Evolutionary conservation across 2,329 filamentous ascomycete genomes (phyloP), one percentile per base, ranked within the genome.

Genomic region (Phyllosticta ampelicida): DNA sequence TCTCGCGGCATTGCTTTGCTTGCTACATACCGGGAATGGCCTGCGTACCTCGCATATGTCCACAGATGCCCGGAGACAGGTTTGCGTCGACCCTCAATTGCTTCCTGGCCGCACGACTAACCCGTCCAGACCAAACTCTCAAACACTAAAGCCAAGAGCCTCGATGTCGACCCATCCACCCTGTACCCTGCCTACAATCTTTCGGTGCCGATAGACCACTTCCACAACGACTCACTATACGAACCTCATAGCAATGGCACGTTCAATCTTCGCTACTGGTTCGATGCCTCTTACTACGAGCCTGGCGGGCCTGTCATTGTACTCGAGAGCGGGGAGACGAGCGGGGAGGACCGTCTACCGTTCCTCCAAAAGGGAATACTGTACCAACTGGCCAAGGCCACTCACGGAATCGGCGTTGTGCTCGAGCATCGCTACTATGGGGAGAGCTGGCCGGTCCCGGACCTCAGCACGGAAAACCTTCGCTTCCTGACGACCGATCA

Each of bases 371-470:
- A 94, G 68, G 90, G 90, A 55, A 86, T 95, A 55, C 77, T 89
- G 0, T 78, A 84, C 36, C 80, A 89, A 62, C 77, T 95, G 18
- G 80, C 86, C 3, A 75, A 85, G 64, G 86, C 86, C 0, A 89
- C 86, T 0, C 75, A 84, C 59, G 90, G 90, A 1, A 73, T 95
- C 23, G 89, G 85, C 2, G 86, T 95, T 2, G 81, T 95, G 52
- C 79, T 95, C 2, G 90, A 95, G 74, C 90, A 95, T 67, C 83
- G 90, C 28, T 95, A 95, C 76, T 95, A 95, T 67, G 90, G 90
- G 58, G 78, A 78, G 11, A 91, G 87, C 68, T 84, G 86, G 57
- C 89, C 89, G 0, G 81, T 82, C 0, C 69, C 77, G 0, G 80
- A 91, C 65, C 76, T 92, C 19, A 80, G 80, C 0, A 85, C 83